A percentile compares a stretch with the other conserved stretches of the same genome.
These are phyloP conservation scores for Fraxinus angustifolia DNA, from an alignment of 305 asterid species.

Conservation along the genomic window DNA sequence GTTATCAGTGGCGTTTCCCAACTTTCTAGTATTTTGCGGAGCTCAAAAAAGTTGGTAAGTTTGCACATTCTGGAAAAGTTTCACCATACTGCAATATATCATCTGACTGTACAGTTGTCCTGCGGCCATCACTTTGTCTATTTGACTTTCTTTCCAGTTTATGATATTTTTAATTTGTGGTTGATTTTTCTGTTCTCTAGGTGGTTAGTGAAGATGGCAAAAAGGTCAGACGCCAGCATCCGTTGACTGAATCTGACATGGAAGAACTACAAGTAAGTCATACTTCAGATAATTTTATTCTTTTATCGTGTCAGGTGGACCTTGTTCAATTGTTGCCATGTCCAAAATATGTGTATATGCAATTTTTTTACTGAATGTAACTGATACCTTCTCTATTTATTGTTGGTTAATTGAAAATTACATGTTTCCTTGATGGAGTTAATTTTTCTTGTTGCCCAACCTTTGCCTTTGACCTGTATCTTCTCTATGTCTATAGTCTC, in stretches of 20 bases:
- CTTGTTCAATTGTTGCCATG: background rate
- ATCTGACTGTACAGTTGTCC: background rate
- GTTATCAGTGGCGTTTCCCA: conserved; percentile 50
- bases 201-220: conserved; percentile 83
- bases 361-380: background rate
- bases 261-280: conserved; percentile 78
- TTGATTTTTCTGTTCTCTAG: conserved; percentile 37
- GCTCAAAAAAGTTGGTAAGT: conserved; percentile 69
- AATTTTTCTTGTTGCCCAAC: background rate
- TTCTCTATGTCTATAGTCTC: conserved; percentile 47
- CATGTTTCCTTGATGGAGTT: background rate
- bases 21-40: conserved; percentile 62
- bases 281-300: background rate
- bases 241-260: conserved; percentile 65
- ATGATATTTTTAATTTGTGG: conserved; percentile 13
- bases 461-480: conserved; percentile 11
- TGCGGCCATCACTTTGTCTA: background rate
- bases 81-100: background rate
- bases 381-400: background rate
- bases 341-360: background rate
- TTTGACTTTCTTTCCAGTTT: conserved; percentile 1
- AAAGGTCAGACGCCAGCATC: conserved; percentile 68
- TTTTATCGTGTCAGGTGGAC: background rate
- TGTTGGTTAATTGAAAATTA: background rate
- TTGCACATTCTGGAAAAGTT: background rate